phyloP scores from a whole-genome alignment of 2,329 filamentous ascomycete genomes.

The Colletotrichum trifolii region DNA sequence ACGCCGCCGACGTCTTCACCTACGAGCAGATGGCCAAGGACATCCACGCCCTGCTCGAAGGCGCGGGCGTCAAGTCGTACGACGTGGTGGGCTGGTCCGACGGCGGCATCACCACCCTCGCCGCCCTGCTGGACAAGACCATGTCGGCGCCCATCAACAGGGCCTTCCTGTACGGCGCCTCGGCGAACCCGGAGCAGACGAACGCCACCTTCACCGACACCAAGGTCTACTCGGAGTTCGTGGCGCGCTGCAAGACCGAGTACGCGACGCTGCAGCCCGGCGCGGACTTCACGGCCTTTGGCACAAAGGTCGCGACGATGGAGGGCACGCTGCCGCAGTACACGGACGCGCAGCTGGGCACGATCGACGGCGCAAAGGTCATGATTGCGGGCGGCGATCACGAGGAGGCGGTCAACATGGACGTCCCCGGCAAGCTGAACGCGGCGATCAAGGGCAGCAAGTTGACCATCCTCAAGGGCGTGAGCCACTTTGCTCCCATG shows the following conservation, averaged over 20 bases:
- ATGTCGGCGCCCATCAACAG: conserved; percentile 48
- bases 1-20: conserved; percentile 49
- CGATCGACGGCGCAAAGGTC: conserved; percentile 44
- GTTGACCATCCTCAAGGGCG: conserved; percentile 47
- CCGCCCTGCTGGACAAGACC: conserved; percentile 47
- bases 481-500: conserved; percentile 56
- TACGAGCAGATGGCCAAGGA: conserved; percentile 52
- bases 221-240: conserved; percentile 40
- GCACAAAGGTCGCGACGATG: conserved; percentile 48
- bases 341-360: conserved; percentile 43
- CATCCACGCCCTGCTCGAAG: conserved; percentile 45
- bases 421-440: conserved; percentile 48
- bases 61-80: conserved; percentile 44
- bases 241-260: conserved; percentile 48
- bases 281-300: conserved; percentile 51
- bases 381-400: conserved; percentile 46
- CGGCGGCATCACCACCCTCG: conserved; percentile 51
- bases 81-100: conserved; percentile 55
- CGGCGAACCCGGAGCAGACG: conserved; percentile 45
- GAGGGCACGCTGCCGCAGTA: conserved; percentile 50
- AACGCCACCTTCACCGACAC: conserved; percentile 49
- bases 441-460: conserved; percentile 50
- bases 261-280: conserved; percentile 49
- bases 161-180: conserved; percentile 53
- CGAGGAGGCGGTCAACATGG: conserved; percentile 53